Evolutionary conservation across 441 rosid species (phyloP).

Genomic region (Populus trichocarpa): DNA sequence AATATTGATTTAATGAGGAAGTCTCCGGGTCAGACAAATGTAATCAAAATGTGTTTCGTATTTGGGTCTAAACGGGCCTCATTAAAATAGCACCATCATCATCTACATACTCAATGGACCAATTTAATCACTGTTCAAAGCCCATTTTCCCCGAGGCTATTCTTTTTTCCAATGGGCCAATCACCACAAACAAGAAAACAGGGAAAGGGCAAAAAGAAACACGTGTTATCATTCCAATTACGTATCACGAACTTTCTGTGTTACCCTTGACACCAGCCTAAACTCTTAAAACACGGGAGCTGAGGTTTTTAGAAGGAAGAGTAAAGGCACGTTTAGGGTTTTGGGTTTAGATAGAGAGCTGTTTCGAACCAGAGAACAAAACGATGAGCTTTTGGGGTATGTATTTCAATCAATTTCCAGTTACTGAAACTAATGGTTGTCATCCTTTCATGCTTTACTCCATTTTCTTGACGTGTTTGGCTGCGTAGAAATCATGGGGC

Average conservation of each 20-base stretch:
- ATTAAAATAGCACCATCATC: no score
- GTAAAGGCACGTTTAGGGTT: constrained; percentile 9
- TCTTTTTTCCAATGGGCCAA: not conserved
- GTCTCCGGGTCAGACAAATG: no score
- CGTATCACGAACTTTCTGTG: no score
- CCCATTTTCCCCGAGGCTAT: no score
- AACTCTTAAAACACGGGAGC: not conserved
- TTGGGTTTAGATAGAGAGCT: constrained; percentile 27
- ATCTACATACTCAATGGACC: no score
- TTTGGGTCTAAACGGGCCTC: no score
- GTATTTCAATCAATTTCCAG: constrained; percentile 11
- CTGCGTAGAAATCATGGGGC: not conserved
- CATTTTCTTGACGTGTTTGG: constrained; percentile 10
- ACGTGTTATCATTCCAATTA: not conserved
- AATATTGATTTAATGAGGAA: no score
- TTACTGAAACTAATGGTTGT: not conserved
- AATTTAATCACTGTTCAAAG: no score
- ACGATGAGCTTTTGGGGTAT: constrained; percentile 89
- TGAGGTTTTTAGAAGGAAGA: constrained; percentile 31
- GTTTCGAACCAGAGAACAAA: constrained; percentile 14
- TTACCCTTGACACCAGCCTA: no score
- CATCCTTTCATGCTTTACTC: not conserved
- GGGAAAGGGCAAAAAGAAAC: not conserved
- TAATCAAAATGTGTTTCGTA: no score
- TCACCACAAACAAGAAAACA: not conserved